phyloP scores from a whole-genome alignment of 345 rosid genomes.

The Lenwebbia sp. region DNA sequence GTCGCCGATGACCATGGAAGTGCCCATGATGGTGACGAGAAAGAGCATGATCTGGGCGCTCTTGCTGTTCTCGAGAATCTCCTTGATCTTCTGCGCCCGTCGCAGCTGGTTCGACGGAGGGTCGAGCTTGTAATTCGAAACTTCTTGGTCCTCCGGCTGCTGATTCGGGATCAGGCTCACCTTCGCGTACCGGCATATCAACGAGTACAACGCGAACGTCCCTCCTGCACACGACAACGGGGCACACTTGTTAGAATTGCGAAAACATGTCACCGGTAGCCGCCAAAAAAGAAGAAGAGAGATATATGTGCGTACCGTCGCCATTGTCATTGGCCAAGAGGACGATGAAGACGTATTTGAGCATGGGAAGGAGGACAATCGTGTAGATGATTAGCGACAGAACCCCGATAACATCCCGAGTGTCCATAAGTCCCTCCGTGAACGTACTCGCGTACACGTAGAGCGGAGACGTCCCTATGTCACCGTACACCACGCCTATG shows the following conservation, averaged over 20 bases:
- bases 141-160: slow-evolving; percentile 51
- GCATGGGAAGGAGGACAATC: slow-evolving; percentile 32
- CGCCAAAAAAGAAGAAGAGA: rapidly evolving
- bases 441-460: slow-evolving; percentile 64
- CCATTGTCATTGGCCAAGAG: slow-evolving; percentile 79
- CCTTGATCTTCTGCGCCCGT: slow-evolving; percentile 36
- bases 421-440: slow-evolving; percentile 18
- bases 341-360: slow-evolving; percentile 68
- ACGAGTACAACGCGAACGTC: slow-evolving; percentile 67
- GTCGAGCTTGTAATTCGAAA: slow-evolving; percentile 55
- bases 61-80: slow-evolving; percentile 32
- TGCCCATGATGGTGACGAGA: slow-evolving; percentile 55
- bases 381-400: slow-evolving; percentile 68
- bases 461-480: slow-evolving; percentile 76
- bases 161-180: slow-evolving; percentile 54
- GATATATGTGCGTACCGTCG: slow-evolving; percentile 28
- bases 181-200: slow-evolving; percentile 47
- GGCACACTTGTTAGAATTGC: background rate
- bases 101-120: slow-evolving; percentile 24
- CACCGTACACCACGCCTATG: slow-evolving; percentile 70
- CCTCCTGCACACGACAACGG: slow-evolving; percentile 29
- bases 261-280: background rate
- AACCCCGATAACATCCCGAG: slow-evolving; percentile 52
- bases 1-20: slow-evolving; percentile 83
- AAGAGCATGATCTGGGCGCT: slow-evolving; percentile 33